Evolutionary conservation across 208 protist genomes (phyloP).

Genomic region (Porcisia hertigi): DNA sequence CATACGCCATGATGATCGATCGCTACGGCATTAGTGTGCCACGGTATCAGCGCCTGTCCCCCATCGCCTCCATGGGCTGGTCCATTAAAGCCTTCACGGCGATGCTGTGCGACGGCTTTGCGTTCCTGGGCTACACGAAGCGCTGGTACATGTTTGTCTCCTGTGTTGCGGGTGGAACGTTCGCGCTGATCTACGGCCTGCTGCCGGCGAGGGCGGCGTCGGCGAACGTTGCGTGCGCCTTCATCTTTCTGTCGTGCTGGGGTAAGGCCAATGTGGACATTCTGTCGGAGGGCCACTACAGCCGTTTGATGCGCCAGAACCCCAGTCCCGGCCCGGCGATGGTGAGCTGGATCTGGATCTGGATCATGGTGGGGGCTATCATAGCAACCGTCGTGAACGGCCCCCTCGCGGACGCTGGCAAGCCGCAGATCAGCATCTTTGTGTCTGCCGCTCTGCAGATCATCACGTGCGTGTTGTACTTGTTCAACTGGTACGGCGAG

Average conservation of each 20-base stretch:
- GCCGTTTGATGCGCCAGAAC: conserved; percentile 52
- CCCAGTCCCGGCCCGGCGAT: conserved; percentile 50
- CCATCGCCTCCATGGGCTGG: conserved; percentile 49
- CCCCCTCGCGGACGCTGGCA: conserved; percentile 53
- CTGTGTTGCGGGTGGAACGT: conserved; percentile 37
- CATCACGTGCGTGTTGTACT: conserved; percentile 46
- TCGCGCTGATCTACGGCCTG: conserved; percentile 49
- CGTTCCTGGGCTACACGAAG: conserved; percentile 74
- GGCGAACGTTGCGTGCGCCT: conserved; percentile 34
- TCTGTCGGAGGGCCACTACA: conserved; percentile 81
- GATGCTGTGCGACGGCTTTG: conserved; percentile 62
- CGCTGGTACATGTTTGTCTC: conserved; percentile 68
- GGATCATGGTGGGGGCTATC: conserved; percentile 49
- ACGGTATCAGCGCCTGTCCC: conserved; percentile 57
- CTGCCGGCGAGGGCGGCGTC: conserved; percentile 43
- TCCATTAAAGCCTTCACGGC: conserved; percentile 70
- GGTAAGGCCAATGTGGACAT: conserved; percentile 76
- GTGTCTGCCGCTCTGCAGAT: conserved; percentile 63
- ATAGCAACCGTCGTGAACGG: conserved; percentile 49
- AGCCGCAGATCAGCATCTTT: conserved; percentile 51
- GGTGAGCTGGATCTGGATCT: conserved; percentile 72
- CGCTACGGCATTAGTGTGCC: conserved; percentile 37
- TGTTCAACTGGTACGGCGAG: conserved; percentile 78
- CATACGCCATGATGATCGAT: conserved; percentile 49
- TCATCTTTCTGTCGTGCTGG: conserved; percentile 59